Base-by-base conservation (phyloP, 441 rosid genomes). In the Pelargonium citronellum region DNA sequence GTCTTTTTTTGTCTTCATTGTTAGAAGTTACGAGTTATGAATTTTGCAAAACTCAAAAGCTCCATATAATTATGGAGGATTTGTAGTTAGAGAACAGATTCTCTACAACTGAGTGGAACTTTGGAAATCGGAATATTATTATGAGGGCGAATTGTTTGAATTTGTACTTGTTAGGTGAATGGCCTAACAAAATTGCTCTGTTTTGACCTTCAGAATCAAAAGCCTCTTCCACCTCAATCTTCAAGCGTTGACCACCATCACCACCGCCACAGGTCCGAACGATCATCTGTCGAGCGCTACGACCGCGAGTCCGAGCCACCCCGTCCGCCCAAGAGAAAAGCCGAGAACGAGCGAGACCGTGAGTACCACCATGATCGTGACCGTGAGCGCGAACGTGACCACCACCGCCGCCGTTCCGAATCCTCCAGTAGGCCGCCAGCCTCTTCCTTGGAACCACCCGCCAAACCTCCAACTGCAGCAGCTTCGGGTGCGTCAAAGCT, bases 301-400 rank as follows among this genome's bases (percentile, higher is more conserved):
- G 24, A 69, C 2, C 80, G 79, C 22, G 80, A 79, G 44, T 64
- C 65, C n/a, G 84, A 64, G 22, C 79, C 83, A 27, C 84, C 84
- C 2, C 11, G 63, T 63, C 24, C 80, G 9, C 69, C 79, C 64
- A 95, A 88, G 77, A 84, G 97, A 60, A 92, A 89, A 76, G 66
- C 87, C 0, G 91, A 89, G 5, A 87, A 79, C 58, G 83, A 85
- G 47, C 82, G 72, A 39, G 89, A 85, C 4, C 53, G 72, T 63
- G 83, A 81, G 1, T 69, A 74, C 41, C 82, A 83, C 11, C 81
- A 74, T 10, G 85, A 84, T n/a, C 74, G 72, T 13, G 86, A 83
- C 44, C 55, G 73, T 4, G 71, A 71, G 17, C 67, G 79, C 11
- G 85, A 82, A 0, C 64, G 67, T 3, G 69, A 55, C 49, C 85